Evolutionary conservation across 306 rosid genomes (phyloP).

Genomic region (Pyrus pyrifolia): DNA sequence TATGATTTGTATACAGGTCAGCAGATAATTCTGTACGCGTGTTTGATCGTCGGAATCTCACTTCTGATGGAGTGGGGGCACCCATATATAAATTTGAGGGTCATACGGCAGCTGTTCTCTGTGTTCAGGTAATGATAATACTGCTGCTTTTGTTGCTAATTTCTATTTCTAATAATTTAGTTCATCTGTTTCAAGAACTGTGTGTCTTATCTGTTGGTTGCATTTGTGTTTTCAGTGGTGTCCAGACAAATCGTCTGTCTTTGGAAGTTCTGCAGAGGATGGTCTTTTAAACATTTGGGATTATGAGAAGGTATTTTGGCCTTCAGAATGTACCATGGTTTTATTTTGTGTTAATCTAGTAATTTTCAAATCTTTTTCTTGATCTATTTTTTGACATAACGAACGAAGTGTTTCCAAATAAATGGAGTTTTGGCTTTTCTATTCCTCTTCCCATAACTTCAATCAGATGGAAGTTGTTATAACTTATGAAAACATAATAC

Average conservation of each 20-base stretch:
- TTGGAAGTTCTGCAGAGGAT: slow-evolving; percentile 99
- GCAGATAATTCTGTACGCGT: slow-evolving; percentile 93
- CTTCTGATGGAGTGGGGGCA: slow-evolving; percentile 81
- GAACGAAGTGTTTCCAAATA: background rate
- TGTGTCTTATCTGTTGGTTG: background rate
- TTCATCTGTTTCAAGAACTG: background rate
- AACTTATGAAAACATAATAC: background rate
- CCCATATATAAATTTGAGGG: slow-evolving; percentile 92
- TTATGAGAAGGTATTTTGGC: slow-evolving; percentile 66
- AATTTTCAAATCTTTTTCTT: background rate
- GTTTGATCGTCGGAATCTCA: slow-evolving; percentile 95
- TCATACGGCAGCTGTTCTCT: slow-evolving; percentile 97
- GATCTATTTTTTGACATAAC: background rate
- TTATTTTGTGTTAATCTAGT: background rate
- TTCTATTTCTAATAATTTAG: background rate
- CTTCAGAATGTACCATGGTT: background rate
- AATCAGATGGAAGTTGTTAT: background rate
- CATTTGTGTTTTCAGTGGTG: slow-evolving; percentile 69
- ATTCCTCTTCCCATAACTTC: background rate
- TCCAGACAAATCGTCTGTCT: slow-evolving; percentile 92
- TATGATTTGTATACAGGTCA: slow-evolving; percentile 54
- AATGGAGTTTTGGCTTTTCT: background rate
- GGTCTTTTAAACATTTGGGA: slow-evolving; percentile 96
- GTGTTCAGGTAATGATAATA: slow-evolving; percentile 68
- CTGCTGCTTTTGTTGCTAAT: background rate